These are phyloP conservation scores for Globisporangium echinulatum DNA, from an alignment of 352 stramenopile genomes.

Conservation along the genomic window DNA sequence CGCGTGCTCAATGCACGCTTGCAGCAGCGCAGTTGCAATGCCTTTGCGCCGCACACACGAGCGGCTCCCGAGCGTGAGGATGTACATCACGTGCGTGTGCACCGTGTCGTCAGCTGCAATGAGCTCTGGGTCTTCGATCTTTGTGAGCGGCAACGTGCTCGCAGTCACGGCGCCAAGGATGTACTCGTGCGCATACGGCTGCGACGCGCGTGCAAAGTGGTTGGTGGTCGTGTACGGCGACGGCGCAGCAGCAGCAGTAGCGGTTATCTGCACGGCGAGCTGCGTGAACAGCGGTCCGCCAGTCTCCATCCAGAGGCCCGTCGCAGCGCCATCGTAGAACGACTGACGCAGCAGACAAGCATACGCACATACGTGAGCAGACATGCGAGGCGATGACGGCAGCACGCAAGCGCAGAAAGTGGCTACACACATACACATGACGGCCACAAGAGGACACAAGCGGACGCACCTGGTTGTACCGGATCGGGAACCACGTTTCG, in stretches of 20 bases:
- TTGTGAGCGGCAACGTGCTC: constrained; percentile 77
- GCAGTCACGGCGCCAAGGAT: constrained; percentile 90
- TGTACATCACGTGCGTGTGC: constrained; percentile 93
- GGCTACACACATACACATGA: no score
- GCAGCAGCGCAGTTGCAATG: constrained; percentile 88
- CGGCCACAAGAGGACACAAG: no score
- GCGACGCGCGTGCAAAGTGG: neutral
- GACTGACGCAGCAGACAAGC: constrained; percentile 18
- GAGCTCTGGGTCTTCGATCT: constrained; percentile 54
- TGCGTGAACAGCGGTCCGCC: constrained; percentile 86
- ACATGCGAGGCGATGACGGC: neutral
- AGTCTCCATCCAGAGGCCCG: constrained; percentile 83
- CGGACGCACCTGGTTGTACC: constrained; percentile 83
- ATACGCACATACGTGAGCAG: neutral
- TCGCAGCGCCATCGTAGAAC: constrained; percentile 92
- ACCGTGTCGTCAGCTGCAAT: constrained; percentile 44
- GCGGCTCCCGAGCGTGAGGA: constrained; percentile 92
- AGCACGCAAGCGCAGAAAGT: no score
- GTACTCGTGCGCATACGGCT: constrained; percentile 11
- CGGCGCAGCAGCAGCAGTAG: neutral
- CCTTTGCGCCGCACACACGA: constrained; percentile 78
- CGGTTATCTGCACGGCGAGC: constrained; percentile 51
- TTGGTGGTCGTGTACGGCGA: constrained; percentile 7
- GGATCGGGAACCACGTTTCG: constrained; percentile 96
- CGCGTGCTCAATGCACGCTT: constrained; percentile 86